Evolutionary conservation across 306 rosid species (phyloP).

Genomic region (Lotus japonicus): DNA sequence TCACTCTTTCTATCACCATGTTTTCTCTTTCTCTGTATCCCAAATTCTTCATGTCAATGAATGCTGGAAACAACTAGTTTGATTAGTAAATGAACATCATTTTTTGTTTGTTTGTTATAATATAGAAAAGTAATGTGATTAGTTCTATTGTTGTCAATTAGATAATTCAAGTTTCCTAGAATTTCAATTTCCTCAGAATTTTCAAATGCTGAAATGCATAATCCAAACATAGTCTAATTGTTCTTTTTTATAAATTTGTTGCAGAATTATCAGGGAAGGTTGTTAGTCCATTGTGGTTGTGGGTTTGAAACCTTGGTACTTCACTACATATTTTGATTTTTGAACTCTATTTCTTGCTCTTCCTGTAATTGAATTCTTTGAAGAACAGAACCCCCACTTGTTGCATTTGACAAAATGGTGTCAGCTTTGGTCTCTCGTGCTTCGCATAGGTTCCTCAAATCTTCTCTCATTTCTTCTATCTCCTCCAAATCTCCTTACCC

Average conservation of each 20-base stretch:
- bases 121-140: no score
- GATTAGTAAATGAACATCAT: no score
- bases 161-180: no score
- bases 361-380: neutral
- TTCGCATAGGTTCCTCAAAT: slow-evolving; percentile 34
- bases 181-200: no score
- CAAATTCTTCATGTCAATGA: no score
- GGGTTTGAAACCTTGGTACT: neutral
- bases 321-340: neutral
- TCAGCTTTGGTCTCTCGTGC: slow-evolving; percentile 27
- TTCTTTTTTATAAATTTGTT: neutral
- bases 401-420: slow-evolving; percentile 30
- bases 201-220: no score
- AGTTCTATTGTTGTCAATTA: no score
- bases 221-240: neutral
- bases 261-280: neutral
- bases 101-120: no score
- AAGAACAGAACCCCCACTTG: neutral
- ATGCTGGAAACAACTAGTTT: no score
- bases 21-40: no score
- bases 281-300: neutral
- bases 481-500: neutral
- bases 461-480: slow-evolving; percentile 19
- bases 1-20: no score
- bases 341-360: neutral